Base-by-base conservation (phyloP, 2,329 filamentous ascomycete genomes). In the Fusarium sp. region DNA sequence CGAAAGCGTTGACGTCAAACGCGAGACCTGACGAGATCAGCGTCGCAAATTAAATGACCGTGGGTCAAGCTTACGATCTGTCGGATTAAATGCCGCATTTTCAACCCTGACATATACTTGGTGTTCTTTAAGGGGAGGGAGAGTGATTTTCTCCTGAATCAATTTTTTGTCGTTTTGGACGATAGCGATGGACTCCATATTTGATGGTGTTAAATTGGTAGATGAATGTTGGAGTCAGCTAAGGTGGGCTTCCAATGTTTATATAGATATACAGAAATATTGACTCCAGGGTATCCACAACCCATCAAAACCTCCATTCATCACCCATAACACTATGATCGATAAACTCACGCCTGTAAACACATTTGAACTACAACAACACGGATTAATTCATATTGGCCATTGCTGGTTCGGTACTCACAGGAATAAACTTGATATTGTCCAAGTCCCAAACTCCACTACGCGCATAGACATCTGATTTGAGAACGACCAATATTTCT, bases 1-100 rank as follows among this genome's bases (percentile, higher is more conserved):
- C 80, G 28, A 83, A 82, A 4, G 76, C 78, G 35, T 81, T 77
- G 3, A 53, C 21, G 46, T 80, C 79, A 35, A 81, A 73, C 5
- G 72, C 77, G 64, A 28, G 78, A 73, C 77, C 57, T 44, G 1
- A 6, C n/a, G 10, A 18, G 9, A 21, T 71, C 13, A 71, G 48
- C 12, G 7, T 8, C 21, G 15, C 2, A 1, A 11, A 26, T 3
- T 2, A 54, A 20, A 38, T 8, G 24, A 2, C 6, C 6, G 13
- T 8, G 6, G 10, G 10, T 8, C 6, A 10, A 18, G 33, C 53
- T 4, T 57, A 73, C 75, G 49, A 26, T 76, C 75, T 1, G 74
- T 75, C 2, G 74, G 74, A 23, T 76, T 76, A 21, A 75, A 74
- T 1, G 74, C 74, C 2, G 67, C 69, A n/a, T 63, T 38, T 8